Evolutionary conservation across 2,329 filamentous ascomycete genomes (phyloP), one percentile per base, ranked within the genome.

Genomic region (Penicillium palitans): DNA sequence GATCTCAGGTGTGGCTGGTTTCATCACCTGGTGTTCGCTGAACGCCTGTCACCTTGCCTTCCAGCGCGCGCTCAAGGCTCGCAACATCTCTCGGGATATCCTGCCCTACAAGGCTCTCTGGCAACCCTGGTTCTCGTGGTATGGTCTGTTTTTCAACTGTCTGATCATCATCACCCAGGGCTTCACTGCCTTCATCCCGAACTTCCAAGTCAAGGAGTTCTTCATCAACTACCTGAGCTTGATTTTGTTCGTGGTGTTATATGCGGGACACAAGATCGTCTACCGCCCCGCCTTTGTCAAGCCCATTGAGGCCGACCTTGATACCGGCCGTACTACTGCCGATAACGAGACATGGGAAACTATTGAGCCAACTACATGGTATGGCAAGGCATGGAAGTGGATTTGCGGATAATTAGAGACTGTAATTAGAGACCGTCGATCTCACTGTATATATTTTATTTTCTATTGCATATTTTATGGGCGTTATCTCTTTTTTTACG

Each of bases 161-260:
- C 71, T 90, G 50, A 86, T 90, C 62, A 80, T 86, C 47, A 55
- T 90, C 33, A 90, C 87, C 0, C 86, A 86, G 68, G 88, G 87
- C 4, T 90, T 90, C 74, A 84, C 84, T 17, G 80, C 82, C 7
- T 90, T 90, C 68, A 86, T 90, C 44, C 76, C 74, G 0, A 37
- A 58, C 13, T 90, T 87, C 83, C 76, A 76, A 65, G 81, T 81
- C 2, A 77, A 79, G 59, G 76, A 79, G 39, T 90, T 90, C 67
- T 88, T 90, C 61, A 80, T 84, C 3, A 79, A 82, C 13, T 90
- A 90, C 65, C 71, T 89, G 64, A 87, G 84, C 63, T 68, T 90
- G 56, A 83, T 89, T 24, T 67, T 90, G 5, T 90, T 89, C 63
- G 67, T 82, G 4, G 79, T 83, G 2, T 70, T 88, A 9, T 87